Evolutionary conservation across 805 yeast genomes (phyloP).

Genomic region (Candida hungchunana): DNA sequence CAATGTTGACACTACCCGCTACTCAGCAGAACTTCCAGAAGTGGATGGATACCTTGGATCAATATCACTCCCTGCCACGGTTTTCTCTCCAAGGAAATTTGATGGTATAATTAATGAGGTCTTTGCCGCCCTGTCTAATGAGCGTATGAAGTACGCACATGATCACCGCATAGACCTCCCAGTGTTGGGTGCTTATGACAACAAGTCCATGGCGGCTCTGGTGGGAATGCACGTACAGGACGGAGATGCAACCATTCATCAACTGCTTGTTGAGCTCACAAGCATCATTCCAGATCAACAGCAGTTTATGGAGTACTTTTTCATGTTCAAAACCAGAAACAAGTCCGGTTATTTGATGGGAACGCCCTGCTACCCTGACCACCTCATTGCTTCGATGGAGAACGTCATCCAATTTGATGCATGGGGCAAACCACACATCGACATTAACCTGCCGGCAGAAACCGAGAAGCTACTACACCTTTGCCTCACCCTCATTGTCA

Average conservation of each 20-base stretch:
- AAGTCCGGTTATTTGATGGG: conserved; percentile 1
- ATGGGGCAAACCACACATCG: neutral
- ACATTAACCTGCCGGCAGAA: conserved; percentile 1
- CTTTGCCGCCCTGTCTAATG: neutral
- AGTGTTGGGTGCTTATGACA: neutral
- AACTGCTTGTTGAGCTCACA: neutral
- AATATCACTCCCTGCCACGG: neutral
- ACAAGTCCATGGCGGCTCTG: neutral
- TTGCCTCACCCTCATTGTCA: neutral
- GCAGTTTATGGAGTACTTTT: neutral
- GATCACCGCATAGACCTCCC: too few species aligned
- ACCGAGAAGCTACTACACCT: neutral
- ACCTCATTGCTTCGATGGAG: neutral
- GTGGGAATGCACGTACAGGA: neutral
- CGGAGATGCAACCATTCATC: neutral
- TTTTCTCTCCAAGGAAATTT: neutral
- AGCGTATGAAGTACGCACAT: conserved; percentile 1
- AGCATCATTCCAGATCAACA: neutral
- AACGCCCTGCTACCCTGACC: neutral
- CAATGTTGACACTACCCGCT: neutral
- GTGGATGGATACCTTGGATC: neutral
- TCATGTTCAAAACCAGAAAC: neutral
- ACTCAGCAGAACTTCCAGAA: neutral
- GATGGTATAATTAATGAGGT: neutral
- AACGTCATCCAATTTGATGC: conserved; percentile 1